These are phyloP conservation scores for Maudiozyma serrabonitensis DNA, from an alignment of 805 yeast species.

Conservation along the genomic window DNA sequence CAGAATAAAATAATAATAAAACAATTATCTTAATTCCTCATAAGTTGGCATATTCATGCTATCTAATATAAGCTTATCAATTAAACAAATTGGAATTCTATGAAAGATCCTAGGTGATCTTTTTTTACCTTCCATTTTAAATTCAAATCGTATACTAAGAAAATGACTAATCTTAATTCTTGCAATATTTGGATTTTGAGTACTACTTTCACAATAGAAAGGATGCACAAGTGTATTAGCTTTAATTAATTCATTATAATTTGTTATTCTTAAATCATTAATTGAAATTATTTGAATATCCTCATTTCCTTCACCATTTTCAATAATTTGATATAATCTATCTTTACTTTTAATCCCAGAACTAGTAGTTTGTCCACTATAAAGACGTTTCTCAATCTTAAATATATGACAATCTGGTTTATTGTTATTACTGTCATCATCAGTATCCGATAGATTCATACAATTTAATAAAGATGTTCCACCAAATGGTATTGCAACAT, in stretches of 20 bases:
- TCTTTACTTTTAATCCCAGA: background rate
- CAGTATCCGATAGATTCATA: background rate
- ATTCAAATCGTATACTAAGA: constrained; percentile 5
- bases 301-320: background rate
- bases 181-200: background rate
- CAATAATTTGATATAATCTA: background rate
- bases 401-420: background rate
- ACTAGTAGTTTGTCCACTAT: background rate
- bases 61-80: constrained; percentile 5
- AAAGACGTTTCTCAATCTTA: background rate
- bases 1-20: too few species aligned
- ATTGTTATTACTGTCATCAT: background rate
- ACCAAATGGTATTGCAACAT: constrained; percentile 11
- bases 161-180: constrained; percentile 13
- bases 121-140: background rate
- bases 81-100: constrained; percentile 9
- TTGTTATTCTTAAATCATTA: constrained; percentile 1
- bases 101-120: background rate
- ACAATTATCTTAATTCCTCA: background rate
- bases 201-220: constrained; percentile 11
- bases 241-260: background rate
- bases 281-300: background rate
- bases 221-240: constrained; percentile 5
- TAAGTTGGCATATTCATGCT: constrained; percentile 2
- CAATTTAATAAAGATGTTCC: too few species aligned